Conservation (phyloP, 1,139 yeast species). For the Scheffersomyces illinoinensis region DNA sequence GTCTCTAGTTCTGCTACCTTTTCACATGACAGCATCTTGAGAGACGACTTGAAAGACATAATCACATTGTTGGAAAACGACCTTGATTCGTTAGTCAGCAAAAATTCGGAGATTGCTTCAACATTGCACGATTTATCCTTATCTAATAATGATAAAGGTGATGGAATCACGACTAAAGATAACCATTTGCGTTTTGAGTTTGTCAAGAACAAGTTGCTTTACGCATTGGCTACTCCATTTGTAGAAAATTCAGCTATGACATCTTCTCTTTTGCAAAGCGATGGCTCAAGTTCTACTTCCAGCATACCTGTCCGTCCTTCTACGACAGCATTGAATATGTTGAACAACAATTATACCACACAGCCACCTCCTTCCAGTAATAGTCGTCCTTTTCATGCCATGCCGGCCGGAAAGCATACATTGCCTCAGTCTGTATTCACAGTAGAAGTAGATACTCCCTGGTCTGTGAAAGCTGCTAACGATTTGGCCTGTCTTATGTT, state of each 20-base stretch:
- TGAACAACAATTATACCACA: conserved; percentile 11
- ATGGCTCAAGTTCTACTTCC: conserved; percentile 13
- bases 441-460: conserved; percentile 72
- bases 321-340: conserved; percentile 29
- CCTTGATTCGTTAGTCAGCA: conserved; percentile 24
- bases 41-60: conserved; percentile 46
- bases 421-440: conserved; percentile 85
- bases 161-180: conserved; percentile 17
- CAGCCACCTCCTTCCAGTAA: conserved; percentile 6
- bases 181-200: conserved; percentile 33
- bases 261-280: conserved; percentile 32
- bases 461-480: conserved; percentile 81
- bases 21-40: conserved; percentile 17
- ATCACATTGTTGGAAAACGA: conserved; percentile 44
- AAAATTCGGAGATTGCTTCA: conserved; percentile 45
- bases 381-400: conserved; percentile 56
- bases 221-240: conserved; percentile 77
- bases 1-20: conserved; percentile 2
- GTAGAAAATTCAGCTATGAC: conserved; percentile 55
- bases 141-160: conserved; percentile 16
- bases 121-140: conserved; percentile 60
- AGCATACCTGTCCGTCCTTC: conserved; percentile 20
- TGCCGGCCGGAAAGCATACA: conserved; percentile 64
- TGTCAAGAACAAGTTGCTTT: conserved; percentile 54
- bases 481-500: conserved; percentile 87